These are phyloP conservation scores for Strobilomyces dryophilus DNA, from an alignment of 768 basidiomycete genomes.

Conservation along the genomic window DNA sequence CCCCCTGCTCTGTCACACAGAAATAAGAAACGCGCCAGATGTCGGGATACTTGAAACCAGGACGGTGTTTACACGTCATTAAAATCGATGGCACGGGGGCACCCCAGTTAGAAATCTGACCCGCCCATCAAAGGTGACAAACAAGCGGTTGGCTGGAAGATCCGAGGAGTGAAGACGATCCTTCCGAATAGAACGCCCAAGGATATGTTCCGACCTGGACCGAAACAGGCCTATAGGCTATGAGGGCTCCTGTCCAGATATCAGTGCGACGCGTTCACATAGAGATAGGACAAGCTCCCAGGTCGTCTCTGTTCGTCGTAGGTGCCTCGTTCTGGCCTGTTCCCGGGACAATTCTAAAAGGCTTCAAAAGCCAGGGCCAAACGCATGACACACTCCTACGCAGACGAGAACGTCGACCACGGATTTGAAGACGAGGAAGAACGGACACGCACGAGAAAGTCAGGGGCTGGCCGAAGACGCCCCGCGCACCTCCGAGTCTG, in stretches of 20 bases:
- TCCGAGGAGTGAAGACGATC: neutral
- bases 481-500: too few relatives aligned
- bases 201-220: conserved; percentile 1
- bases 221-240: conserved; percentile 32
- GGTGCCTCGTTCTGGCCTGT: neutral
- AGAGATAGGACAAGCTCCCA: neutral
- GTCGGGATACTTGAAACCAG: conserved; percentile 14
- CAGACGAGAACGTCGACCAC: conserved; percentile 19
- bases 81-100: neutral
- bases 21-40: neutral
- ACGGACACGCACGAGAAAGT: conserved; percentile 47
- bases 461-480: conserved; percentile 31
- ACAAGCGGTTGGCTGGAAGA: conserved; percentile 5
- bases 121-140: conserved; percentile 3
- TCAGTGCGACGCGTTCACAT: neutral
- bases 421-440: neutral
- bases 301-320: neutral
- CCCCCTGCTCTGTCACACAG: neutral
- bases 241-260: conserved; percentile 34
- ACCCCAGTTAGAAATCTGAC: neutral
- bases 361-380: neutral
- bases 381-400: conserved; percentile 25
- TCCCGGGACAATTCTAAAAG: neutral
- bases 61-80: conserved; percentile 17
- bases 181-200: neutral